Conservation (phyloP, 2,329 filamentous ascomycete species). For the Ophiocordyceps camponoti-leonardi region DNA sequence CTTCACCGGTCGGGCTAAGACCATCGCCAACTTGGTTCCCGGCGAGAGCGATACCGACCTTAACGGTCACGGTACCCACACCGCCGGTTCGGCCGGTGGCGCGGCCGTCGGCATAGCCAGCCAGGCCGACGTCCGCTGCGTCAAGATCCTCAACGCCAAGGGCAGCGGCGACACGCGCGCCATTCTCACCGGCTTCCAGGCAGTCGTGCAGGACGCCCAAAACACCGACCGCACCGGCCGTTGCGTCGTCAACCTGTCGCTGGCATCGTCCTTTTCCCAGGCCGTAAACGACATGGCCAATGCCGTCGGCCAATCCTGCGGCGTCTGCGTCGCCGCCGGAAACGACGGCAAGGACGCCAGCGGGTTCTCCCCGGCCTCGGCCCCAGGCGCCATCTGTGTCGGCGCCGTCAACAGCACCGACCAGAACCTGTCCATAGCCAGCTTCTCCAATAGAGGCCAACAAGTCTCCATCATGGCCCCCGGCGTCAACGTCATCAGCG, state of each 20-base stretch:
- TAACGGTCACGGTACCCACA: conserved; percentile 48
- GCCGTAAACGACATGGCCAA: conserved; percentile 26
- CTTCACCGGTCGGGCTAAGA: conserved; percentile 36
- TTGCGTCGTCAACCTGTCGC: conserved; percentile 46
- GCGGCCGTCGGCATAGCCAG: conserved; percentile 46
- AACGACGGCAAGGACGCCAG: conserved; percentile 37
- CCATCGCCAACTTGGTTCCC: conserved; percentile 35
- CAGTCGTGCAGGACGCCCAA: conserved; percentile 21
- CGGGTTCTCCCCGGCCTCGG: conserved; percentile 35
- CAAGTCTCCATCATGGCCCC: conserved; percentile 38
- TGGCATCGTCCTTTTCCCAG: conserved; percentile 30
- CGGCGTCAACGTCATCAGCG: conserved; percentile 32
- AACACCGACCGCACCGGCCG: conserved; percentile 19
- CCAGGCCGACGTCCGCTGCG: conserved; percentile 32
- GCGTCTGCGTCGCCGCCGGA: conserved; percentile 42
- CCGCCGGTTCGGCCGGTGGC: conserved; percentile 43
- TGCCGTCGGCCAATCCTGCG: conserved; percentile 12
- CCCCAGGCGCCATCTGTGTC: conserved; percentile 38
- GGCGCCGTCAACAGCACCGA: conserved; percentile 36
- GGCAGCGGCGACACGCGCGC: conserved; percentile 23
- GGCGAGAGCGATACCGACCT: conserved; percentile 28
- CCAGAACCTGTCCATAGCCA: conserved; percentile 21
- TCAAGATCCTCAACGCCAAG: conserved; percentile 40
- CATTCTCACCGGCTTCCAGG: conserved; percentile 40
- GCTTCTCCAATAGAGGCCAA: conserved; percentile 41